Base-by-base conservation (phyloP, 2,329 filamentous ascomycete genomes). In the Madurella fahalii region DNA sequence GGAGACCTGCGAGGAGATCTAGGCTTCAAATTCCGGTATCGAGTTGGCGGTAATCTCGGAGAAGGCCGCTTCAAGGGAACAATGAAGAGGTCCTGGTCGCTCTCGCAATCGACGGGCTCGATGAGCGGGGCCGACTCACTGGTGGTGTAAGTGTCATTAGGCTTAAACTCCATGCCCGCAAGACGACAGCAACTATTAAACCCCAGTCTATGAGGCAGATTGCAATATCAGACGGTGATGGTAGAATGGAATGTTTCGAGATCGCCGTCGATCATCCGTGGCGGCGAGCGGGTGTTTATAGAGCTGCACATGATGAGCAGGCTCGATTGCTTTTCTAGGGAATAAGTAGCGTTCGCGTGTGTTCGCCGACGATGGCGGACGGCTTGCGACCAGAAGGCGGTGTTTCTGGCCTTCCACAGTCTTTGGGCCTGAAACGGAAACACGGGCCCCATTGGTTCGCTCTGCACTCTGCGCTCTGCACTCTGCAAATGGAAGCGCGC, bases 51-150 rank as follows among this genome's bases (percentile, higher is more conserved):
- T 4, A 50, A 15, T 4, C 50, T 43, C 2, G 54, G 53, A 12
- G 59, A 59, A 4, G 54, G 52, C 15, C 59, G 48, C 40, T 61
- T 61, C 15, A 61, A 32, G 9, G 59, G 59, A 9, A 61, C 57
- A 54, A 57, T 54, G 20, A 61, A 61, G 8, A 61, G 39, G n/a
- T 56, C 59, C 16, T 34, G 46, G 40, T 61, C 57, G 41, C 46
- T 51, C 9, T 43, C 54, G 50, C 31, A 47, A 17, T 59, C 59
- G 45, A 61, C 42, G 8, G 59, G 52, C 50, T 55, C 47, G 18
- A 61, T 61, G 5, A 61, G 52, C 17, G 59, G 59, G 7, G 59
- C 57, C 40, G 59, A 53, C 45, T 61, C 59, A 52, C 59, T 61
- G 34, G 58, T 60, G 56, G 54, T 42, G 39, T 47, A 61, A 9